Conservation (phyloP, 2,329 filamentous ascomycete species). For the Colletotrichum musae region DNA sequence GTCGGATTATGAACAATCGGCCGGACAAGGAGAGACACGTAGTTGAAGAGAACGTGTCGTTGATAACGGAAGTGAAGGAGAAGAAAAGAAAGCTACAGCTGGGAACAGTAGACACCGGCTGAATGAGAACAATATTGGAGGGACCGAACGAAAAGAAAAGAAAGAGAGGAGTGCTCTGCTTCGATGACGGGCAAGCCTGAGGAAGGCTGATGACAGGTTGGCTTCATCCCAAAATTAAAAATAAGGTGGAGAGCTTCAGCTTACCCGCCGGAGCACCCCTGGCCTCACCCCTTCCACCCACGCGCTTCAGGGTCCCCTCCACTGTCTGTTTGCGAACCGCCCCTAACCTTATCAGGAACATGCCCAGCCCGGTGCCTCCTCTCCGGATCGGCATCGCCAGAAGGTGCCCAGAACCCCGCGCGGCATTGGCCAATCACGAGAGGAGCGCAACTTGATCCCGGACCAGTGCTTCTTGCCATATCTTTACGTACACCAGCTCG, state of each 20-base stretch:
- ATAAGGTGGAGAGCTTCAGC: slow-evolving; percentile 41
- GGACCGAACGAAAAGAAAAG: not conserved
- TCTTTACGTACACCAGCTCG: not conserved
- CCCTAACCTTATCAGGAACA: slow-evolving; percentile 41
- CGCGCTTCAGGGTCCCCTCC: slow-evolving; percentile 37
- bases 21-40: not conserved
- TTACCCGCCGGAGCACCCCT: slow-evolving; percentile 21
- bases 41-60: not conserved
- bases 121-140: not conserved
- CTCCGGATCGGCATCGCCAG: slow-evolving; percentile 38
- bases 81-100: too few relatives aligned
- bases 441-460: slow-evolving; percentile 37
- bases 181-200: slow-evolving; percentile 6
- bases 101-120: not conserved
- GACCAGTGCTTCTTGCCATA: not conserved
- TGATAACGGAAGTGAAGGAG: too few relatives aligned
- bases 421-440: slow-evolving; percentile 39
- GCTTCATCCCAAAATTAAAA: slow-evolving; percentile 44
- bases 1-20: too few relatives aligned
- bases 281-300: slow-evolving; percentile 29
- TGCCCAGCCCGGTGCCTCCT: slow-evolving; percentile 33
- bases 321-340: slow-evolving; percentile 30
- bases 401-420: slow-evolving; percentile 30
- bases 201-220: slow-evolving; percentile 42
- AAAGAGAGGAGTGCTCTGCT: not conserved